Percentiles rank a stretch among this genome's conserved stretches.
Evolutionary conservation across 495 filamentous ascomycete species (phyloP).

Genomic region (Lophiotrema nucula): DNA sequence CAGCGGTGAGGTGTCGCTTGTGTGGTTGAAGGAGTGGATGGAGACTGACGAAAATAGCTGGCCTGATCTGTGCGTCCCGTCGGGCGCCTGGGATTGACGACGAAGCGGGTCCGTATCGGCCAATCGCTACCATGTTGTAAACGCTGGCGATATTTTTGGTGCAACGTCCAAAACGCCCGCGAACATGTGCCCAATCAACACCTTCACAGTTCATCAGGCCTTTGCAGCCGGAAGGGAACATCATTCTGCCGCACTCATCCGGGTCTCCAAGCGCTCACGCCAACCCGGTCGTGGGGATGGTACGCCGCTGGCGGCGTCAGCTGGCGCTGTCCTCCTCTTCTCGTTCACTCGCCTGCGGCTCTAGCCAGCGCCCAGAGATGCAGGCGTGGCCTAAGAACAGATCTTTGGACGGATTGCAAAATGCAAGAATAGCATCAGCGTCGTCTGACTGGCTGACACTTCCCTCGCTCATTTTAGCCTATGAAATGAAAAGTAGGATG

Average conservation of each 20-base stretch:
- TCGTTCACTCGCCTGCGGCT: constrained; percentile 13
- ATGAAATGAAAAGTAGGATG: background rate
- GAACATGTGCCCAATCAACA: constrained; percentile 11
- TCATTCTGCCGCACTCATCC: constrained; percentile 5
- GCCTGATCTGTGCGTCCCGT: constrained; percentile 15
- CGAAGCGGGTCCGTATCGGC: background rate
- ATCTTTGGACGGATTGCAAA: background rate
- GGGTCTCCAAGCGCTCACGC: constrained; percentile 17
- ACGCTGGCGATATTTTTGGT: constrained; percentile 17
- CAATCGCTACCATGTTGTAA: constrained; percentile 10
- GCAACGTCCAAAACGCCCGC: background rate
- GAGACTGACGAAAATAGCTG: constrained; percentile 7
- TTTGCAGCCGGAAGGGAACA: constrained; percentile 11
- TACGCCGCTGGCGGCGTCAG: constrained; percentile 11
- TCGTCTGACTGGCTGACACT: constrained; percentile 26
- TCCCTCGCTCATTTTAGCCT: constrained; percentile 15
- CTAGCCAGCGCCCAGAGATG: constrained; percentile 13
- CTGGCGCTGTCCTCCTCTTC: constrained; percentile 2
- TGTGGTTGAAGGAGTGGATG: background rate
- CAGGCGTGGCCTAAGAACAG: background rate
- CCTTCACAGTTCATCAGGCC: background rate
- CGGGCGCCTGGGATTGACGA: constrained; percentile 5
- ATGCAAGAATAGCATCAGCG: constrained; percentile 29
- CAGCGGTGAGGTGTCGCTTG: constrained; percentile 1
- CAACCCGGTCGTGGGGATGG: constrained; percentile 19